Conservation (phyloP, 208 protist species). For the Wallacemonas sp. region DNA sequence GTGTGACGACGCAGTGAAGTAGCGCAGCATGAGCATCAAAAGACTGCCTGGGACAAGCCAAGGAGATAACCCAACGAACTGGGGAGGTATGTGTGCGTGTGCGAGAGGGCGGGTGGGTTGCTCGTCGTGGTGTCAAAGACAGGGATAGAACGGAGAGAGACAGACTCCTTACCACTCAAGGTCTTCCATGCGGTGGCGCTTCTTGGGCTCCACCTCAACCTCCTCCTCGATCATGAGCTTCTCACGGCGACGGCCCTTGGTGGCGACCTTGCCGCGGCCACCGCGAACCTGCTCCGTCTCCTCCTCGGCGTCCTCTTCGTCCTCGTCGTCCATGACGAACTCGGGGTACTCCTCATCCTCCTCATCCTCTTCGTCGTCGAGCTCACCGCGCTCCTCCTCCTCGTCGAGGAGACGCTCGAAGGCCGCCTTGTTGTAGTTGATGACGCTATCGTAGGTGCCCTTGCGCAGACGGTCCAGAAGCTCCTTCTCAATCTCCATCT, state of each 20-base stretch:
- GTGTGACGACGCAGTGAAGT: no score
- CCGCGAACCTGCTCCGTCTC: conserved; percentile 8
- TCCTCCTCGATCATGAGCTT: conserved; percentile 87
- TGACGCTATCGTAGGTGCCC: conserved; percentile 91
- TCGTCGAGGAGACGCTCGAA: conserved; percentile 89
- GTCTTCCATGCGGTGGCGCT: conserved; percentile 60
- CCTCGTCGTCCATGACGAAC: conserved; percentile 90
- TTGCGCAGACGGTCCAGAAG: conserved; percentile 96
- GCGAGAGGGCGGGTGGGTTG: no score
- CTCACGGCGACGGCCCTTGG: conserved; percentile 46
- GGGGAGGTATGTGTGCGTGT: no score
- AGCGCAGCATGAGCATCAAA: no score
- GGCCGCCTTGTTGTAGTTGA: conserved; percentile 89
- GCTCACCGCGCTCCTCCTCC: conserved; percentile 82
- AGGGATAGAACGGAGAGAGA: no score
- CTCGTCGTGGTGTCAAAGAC: no score
- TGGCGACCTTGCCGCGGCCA: conserved; percentile 9
- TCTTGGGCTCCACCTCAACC: conserved; percentile 65
- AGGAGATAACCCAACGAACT: no score
- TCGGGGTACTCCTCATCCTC: conserved; percentile 88
- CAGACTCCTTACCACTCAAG: conserved; percentile 79
- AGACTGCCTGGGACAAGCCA: no score
- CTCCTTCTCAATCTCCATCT: conserved; percentile 97
- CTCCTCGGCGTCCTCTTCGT: conserved; percentile 57
- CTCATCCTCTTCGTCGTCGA: conserved; percentile 72